phyloP scores from a whole-genome alignment of 257 asterid genomes.

The Cordia subcordata region DNA sequence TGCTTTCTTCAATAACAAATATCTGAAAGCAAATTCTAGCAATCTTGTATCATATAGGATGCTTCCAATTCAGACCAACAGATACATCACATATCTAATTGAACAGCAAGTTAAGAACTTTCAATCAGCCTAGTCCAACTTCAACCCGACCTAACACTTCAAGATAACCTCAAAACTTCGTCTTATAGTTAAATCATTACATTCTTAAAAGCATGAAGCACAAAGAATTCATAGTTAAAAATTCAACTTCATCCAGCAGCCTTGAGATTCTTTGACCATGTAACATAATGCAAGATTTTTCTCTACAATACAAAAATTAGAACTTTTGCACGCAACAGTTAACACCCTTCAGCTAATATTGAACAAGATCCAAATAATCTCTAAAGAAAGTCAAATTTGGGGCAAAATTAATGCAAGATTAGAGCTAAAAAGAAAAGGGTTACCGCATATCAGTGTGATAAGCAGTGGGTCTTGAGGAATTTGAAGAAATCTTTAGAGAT shows the following conservation, averaged over 20 bases:
- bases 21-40: too few species aligned
- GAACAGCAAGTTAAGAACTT: too few species aligned
- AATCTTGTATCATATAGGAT: too few species aligned
- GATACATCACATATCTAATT: too few species aligned
- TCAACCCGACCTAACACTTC: background rate
- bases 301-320: background rate
- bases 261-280: background rate
- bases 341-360: background rate
- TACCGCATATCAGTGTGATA: background rate
- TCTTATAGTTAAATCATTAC: too few species aligned
- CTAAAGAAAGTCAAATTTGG: background rate
- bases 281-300: background rate
- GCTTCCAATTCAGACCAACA: too few species aligned
- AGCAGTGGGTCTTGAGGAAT: background rate
- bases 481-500: background rate
- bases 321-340: background rate
- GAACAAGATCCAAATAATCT: too few species aligned
- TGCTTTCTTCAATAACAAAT: too few species aligned
- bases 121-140: background rate
- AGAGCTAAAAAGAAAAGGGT: background rate
- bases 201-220: too few species aligned
- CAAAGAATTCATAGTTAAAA: background rate
- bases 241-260: too few species aligned
- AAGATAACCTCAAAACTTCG: too few species aligned
- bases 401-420: background rate